Evolutionary conservation across 805 yeast species (phyloP).

Genomic region (Candida boidinii): DNA sequence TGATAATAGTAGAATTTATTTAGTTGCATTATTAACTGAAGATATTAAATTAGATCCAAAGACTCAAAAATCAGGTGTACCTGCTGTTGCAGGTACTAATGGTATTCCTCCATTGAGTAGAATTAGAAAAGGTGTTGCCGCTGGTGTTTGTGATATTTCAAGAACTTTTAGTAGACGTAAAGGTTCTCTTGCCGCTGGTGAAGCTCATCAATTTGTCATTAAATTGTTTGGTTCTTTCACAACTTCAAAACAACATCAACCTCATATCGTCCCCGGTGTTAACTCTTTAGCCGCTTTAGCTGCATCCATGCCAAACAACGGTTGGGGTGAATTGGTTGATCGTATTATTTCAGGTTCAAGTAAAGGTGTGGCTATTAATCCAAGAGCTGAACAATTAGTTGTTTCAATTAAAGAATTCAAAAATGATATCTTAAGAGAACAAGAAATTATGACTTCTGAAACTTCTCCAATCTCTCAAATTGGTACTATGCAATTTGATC

Average conservation of each 20-base stretch:
- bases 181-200: constrained; percentile 52
- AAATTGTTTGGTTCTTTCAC: constrained; percentile 66
- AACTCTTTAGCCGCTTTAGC: constrained; percentile 27
- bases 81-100: constrained; percentile 2
- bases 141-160: constrained; percentile 81
- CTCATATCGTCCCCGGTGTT: constrained; percentile 21
- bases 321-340: constrained; percentile 86
- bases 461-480: constrained; percentile 53
- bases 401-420: constrained; percentile 69
- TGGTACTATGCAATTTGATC: constrained; percentile 56
- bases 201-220: constrained; percentile 62
- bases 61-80: background rate
- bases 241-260: constrained; percentile 26
- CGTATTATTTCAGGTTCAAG: constrained; percentile 68
- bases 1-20: constrained; percentile 55
- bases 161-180: constrained; percentile 62
- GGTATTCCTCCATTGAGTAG: constrained; percentile 19
- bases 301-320: constrained; percentile 40
- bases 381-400: constrained; percentile 65
- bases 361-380: constrained; percentile 72
- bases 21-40: constrained; percentile 73
- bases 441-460: constrained; percentile 13
- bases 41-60: constrained; percentile 37
- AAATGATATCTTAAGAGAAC: constrained; percentile 25
- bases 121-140: constrained; percentile 74